Conservation (phyloP, 805 yeast genomes). For the Yamadazyma ubonensis region DNA sequence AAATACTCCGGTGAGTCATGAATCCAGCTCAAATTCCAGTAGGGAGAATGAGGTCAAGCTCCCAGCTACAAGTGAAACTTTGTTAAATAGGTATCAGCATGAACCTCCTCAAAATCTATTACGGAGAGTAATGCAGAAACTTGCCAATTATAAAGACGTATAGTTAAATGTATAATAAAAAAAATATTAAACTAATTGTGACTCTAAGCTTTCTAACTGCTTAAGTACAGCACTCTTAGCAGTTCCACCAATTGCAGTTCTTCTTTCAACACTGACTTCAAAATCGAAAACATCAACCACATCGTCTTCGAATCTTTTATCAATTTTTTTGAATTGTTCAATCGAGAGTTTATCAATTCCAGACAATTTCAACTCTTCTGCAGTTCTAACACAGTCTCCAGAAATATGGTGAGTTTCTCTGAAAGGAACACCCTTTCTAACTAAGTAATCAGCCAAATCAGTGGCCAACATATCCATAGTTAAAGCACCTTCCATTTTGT, state of each 20-base stretch:
- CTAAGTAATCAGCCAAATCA: conserved; percentile 95
- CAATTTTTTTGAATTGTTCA: conserved; percentile 78
- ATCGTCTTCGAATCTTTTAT: conserved; percentile 74
- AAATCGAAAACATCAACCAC: conserved; percentile 85
- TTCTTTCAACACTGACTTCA: conserved; percentile 92
- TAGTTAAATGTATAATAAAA: background rate
- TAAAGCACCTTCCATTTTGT: conserved; percentile 79
- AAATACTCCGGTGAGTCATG: background rate
- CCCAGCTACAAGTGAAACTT: conserved; percentile 7
- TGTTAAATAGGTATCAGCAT: conserved; percentile 1
- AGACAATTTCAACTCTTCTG: conserved; percentile 71
- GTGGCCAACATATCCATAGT: conserved; percentile 99
- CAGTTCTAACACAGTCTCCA: conserved; percentile 92
- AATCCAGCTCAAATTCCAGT: background rate
- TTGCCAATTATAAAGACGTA: background rate
- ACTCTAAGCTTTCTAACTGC: conserved; percentile 53
- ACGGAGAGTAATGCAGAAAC: background rate
- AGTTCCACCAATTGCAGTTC: conserved; percentile 96
- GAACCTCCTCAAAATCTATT: background rate
- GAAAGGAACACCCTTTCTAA: conserved; percentile 97
- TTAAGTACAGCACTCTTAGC: conserved; percentile 84
- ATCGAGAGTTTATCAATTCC: conserved; percentile 85
- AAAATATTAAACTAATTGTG: conserved; percentile 3
- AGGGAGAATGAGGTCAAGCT: background rate
- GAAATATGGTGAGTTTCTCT: conserved; percentile 99